These are phyloP conservation scores for Conidiobolus incongruus DNA, from an alignment of 371 early-diverging fungal species.

Conservation along the genomic window DNA sequence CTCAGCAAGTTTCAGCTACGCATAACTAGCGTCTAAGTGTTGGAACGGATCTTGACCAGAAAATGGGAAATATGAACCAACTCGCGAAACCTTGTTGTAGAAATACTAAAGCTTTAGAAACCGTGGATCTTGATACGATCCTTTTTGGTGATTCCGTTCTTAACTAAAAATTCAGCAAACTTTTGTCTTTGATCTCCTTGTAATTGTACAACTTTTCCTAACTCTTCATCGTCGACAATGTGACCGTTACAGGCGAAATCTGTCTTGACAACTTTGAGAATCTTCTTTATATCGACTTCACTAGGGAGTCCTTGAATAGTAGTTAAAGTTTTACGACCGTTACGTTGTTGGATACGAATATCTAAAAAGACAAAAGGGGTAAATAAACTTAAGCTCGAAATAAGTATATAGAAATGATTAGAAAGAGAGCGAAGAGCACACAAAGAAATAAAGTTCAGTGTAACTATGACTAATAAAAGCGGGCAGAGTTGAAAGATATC, in stretches of 20 bases:
- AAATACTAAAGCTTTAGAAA: constrained; percentile 48
- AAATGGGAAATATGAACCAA: too few species aligned
- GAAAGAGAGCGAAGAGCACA: neutral
- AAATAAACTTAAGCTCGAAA: neutral
- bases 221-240: constrained; percentile 72
- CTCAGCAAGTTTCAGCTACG: too few species aligned
- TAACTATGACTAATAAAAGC: constrained; percentile 6
- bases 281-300: constrained; percentile 64
- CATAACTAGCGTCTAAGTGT: too few species aligned
- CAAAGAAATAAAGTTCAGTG: constrained; percentile 2
- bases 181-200: constrained; percentile 87
- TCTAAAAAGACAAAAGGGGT: constrained; percentile 18
- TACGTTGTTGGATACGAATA: constrained; percentile 93
- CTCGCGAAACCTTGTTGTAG: too few species aligned
- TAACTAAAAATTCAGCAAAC: constrained; percentile 50
- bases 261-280: constrained; percentile 90
- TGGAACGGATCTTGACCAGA: too few species aligned
- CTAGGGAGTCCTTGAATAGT: constrained; percentile 40
- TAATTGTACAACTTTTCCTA: constrained; percentile 79
- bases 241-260: constrained; percentile 94
- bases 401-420: neutral
- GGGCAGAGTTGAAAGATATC: neutral
- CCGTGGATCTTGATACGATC: constrained; percentile 85
- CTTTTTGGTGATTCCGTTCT: constrained; percentile 61
- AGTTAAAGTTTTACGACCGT: constrained; percentile 72